Evolutionary conservation across 345 rosid species (phyloP).

Genomic region (Hibiscus tridactylites): DNA sequence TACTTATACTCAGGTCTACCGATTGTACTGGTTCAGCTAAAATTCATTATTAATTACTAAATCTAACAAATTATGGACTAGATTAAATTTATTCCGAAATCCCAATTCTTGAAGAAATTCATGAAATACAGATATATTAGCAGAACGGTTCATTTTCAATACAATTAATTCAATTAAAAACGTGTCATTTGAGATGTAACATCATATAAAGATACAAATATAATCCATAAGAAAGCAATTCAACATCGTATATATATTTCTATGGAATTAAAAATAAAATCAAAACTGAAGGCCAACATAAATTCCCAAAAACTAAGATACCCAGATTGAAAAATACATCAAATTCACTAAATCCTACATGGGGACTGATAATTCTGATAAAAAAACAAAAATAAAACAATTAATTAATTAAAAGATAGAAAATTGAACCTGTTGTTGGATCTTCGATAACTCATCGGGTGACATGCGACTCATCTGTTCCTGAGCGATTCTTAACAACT

Average conservation of each 20-base stretch:
- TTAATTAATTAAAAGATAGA: background rate
- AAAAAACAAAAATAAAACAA: background rate
- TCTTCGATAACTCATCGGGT: constrained; percentile 61
- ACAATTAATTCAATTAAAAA: too few relatives aligned
- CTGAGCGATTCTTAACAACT: constrained; percentile 74
- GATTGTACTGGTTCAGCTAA: background rate
- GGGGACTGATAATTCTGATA: background rate
- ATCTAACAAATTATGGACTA: background rate
- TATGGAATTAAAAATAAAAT: background rate
- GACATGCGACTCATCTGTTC: constrained; percentile 98
- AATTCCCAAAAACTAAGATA: background rate
- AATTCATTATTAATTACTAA: background rate
- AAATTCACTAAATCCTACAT: background rate
- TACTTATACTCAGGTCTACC: background rate
- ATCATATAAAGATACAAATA: too few relatives aligned
- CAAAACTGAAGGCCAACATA: background rate
- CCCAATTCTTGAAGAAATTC: background rate
- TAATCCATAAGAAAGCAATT: background rate
- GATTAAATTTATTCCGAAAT: background rate
- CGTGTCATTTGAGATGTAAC: too few relatives aligned
- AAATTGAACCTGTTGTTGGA: constrained; percentile 49
- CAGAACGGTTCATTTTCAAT: too few relatives aligned
- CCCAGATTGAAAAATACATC: background rate
- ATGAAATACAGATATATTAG: background rate
- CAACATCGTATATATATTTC: background rate